Base-by-base conservation (phyloP, 1,139 yeast genomes). In the Geotrichum carabidarum region DNA sequence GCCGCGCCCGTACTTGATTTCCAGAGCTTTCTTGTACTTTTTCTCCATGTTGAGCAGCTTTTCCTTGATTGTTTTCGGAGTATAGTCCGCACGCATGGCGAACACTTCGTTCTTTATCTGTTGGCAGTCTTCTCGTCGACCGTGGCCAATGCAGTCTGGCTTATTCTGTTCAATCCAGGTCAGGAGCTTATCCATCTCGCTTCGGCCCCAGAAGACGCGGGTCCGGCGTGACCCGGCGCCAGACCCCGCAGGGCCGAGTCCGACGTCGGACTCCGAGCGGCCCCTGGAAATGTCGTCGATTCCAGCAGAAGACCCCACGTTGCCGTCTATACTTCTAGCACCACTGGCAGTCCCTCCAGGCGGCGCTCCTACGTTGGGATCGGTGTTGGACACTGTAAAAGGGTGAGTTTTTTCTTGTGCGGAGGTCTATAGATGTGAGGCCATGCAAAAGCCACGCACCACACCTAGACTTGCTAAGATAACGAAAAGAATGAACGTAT, bases 141-240 rank as follows among this genome's bases (percentile, higher is more conserved):
- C 58, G 18, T 55, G 58, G 38, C 58, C 58, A 6, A 55, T 55
- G 27, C 58, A 51, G 40, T 55, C 58, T 2, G 58, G 58, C 34
- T 55, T 55, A 27, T 55, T 45, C 27, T 46, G 48, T 36, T 55
- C 58, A 15, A 55, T 55, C 58, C 58, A 55, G 1, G 54, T 15
- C 2, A 55, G 42, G 8, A 55, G 50, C 34, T 51, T 55, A 49
- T 55, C 58, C 58, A 55, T 55, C 34, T 55, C 58, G 7, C 48
- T 22, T 8, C 58, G 50, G 30, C 58, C 55, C 58, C 58, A 55
- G 34, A 55, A 55, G 7, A 55, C 58, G 15, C 58, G 53, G 22
- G 55, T 51, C 42, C 55, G 32, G 9, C 57, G 53, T 18, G 37
- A 12, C 2, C 42, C 43, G 27, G 41, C 15, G 9, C 48, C 55